Evolutionary conservation across 2,329 filamentous ascomycete genomes (phyloP).

Genomic region (Talaromyces amestolkiae): DNA sequence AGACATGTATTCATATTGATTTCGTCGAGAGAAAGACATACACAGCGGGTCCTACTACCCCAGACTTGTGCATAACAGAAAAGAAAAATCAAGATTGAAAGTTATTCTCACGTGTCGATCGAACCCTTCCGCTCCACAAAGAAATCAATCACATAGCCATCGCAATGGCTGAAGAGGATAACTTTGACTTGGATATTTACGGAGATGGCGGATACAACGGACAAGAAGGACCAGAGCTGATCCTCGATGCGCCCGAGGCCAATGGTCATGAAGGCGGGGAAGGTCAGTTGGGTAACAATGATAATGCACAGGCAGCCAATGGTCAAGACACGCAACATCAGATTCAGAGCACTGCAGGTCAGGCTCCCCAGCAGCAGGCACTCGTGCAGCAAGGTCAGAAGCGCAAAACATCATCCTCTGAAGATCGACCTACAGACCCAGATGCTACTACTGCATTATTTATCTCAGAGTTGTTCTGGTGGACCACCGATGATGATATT

Average conservation of each 20-base stretch:
- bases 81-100: conserved; percentile 32
- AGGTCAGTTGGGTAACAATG: conserved; percentile 26
- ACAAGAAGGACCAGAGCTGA: conserved; percentile 40
- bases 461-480: conserved; percentile 91
- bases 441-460: conserved; percentile 70
- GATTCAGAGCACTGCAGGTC: conserved; percentile 20
- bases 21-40: conserved; percentile 27
- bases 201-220: conserved; percentile 56
- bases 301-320: conserved; percentile 27
- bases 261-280: conserved; percentile 26
- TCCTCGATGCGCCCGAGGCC: conserved; percentile 38
- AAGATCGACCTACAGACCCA: conserved; percentile 57
- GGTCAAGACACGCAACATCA: conserved; percentile 22
- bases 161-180: conserved; percentile 58
- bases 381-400: conserved; percentile 58
- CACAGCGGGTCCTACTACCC: conserved; percentile 20
- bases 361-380: conserved; percentile 45
- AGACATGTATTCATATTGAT: conserved; percentile 47
- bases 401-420: conserved; percentile 51
- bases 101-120: conserved; percentile 28
- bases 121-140: conserved; percentile 22
- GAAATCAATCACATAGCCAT: conserved; percentile 22
- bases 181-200: conserved; percentile 70
- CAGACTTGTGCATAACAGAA: conserved; percentile 39
- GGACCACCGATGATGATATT: conserved; percentile 93